These are phyloP conservation scores for Pleurotus pulmonarius DNA, from an alignment of 768 basidiomycete genomes.

Conservation along the genomic window DNA sequence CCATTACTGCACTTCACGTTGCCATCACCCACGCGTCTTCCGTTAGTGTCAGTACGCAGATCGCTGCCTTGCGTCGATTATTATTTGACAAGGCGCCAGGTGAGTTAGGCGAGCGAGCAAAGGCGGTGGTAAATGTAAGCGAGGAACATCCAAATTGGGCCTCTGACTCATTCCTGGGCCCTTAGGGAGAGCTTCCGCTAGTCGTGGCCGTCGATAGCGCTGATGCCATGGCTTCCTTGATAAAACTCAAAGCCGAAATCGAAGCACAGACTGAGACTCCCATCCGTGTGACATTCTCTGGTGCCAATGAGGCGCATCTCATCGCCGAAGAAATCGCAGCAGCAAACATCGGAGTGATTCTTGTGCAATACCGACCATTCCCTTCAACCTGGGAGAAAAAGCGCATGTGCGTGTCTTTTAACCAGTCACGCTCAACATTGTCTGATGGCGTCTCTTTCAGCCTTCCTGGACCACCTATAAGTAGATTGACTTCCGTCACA, in stretches of 20 bases:
- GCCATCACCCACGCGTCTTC: conserved; percentile 37
- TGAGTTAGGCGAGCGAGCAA: conserved; percentile 38
- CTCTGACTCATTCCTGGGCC: not conserved
- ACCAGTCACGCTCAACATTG: not conserved
- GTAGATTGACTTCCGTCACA: conserved; percentile 49
- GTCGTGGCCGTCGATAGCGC: conserved; percentile 62
- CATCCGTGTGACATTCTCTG: conserved; percentile 47
- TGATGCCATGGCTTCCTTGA: conserved; percentile 64
- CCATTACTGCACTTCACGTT: conserved; percentile 60
- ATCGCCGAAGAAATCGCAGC: conserved; percentile 69
- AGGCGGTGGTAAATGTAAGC: conserved; percentile 41
- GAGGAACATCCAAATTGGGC: not conserved
- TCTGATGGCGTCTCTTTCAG: conserved; percentile 17
- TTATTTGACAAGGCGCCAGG: conserved; percentile 37
- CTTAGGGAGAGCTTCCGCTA: conserved; percentile 52
- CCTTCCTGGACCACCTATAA: conserved; percentile 40
- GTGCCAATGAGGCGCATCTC: conserved; percentile 66
- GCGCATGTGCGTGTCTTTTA: conserved; percentile 41
- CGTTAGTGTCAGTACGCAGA: conserved; percentile 64
- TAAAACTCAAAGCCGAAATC: conserved; percentile 61
- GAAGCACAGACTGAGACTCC: conserved; percentile 24
- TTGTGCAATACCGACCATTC: conserved; percentile 64
- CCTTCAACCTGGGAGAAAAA: conserved; percentile 64
- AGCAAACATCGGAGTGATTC: conserved; percentile 67
- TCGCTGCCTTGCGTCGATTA: conserved; percentile 53